Evolutionary conservation across 345 rosid species (phyloP).

Genomic region (Raphanus raphanistrum): DNA sequence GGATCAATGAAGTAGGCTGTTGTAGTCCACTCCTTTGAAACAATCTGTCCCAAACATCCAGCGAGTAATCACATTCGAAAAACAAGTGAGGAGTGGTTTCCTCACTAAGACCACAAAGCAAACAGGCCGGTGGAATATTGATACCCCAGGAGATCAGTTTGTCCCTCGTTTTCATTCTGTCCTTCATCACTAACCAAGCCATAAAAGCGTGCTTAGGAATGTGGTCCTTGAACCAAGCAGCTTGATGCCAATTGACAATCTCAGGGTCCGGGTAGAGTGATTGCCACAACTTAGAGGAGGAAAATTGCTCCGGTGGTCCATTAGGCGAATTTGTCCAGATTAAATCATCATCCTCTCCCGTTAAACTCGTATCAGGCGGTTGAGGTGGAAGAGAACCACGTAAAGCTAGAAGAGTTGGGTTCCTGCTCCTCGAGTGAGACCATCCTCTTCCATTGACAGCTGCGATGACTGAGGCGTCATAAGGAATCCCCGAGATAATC

Average conservation of each 20-base stretch:
- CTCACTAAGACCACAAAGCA: too few relatives aligned
- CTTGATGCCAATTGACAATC: neutral
- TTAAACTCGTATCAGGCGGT: neutral
- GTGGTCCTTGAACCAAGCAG: neutral
- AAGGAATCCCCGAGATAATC: neutral
- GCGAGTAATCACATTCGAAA: too few relatives aligned
- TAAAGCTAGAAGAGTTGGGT: neutral
- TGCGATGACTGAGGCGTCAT: neutral
- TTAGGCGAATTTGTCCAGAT: too few relatives aligned
- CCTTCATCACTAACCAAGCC: neutral
- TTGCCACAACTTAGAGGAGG: neutral
- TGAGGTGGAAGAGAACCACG: neutral
- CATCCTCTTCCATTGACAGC: neutral
- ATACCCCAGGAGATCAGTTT: too few relatives aligned
- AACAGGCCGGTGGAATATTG: too few relatives aligned
- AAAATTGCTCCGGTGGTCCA: neutral
- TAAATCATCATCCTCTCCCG: too few relatives aligned
- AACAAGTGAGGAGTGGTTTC: too few relatives aligned
- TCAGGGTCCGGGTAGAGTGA: neutral
- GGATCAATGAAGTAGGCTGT: too few relatives aligned
- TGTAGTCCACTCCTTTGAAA: too few relatives aligned
- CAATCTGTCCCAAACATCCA: too few relatives aligned
- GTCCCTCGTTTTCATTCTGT: too few relatives aligned
- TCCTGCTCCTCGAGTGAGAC: neutral
- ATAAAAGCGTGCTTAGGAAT: neutral